Evolutionary conservation across 345 rosid genomes (phyloP).

Genomic region (Orychophragmus violaceus): DNA sequence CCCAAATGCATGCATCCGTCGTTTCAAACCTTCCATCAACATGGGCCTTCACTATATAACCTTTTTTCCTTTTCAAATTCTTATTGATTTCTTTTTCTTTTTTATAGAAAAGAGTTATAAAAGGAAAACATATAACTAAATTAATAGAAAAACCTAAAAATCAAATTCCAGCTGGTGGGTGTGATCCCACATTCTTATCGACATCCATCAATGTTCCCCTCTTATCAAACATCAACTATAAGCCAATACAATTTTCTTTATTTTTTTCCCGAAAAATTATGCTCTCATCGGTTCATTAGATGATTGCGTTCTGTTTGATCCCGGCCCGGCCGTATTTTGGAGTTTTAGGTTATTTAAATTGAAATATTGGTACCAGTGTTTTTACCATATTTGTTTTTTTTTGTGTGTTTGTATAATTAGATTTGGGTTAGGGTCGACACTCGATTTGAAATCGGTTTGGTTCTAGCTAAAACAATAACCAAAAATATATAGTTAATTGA

Average conservation of each 20-base stretch:
- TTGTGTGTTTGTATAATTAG: too few relatives aligned
- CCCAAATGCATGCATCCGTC: conserved; percentile 28
- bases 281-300: neutral
- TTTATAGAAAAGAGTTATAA: neutral
- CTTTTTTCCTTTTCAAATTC: neutral
- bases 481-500: neutral
- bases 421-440: neutral
- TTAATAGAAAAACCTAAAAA: conserved; percentile 1
- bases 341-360: too few relatives aligned
- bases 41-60: conserved; percentile 25
- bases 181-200: conserved; percentile 38
- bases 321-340: too few relatives aligned
- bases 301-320: neutral
- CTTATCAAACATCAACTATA: conserved; percentile 28
- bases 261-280: neutral
- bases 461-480: neutral
- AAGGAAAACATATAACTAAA: neutral
- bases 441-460: neutral
- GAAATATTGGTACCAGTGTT: too few relatives aligned
- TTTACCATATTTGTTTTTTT: too few relatives aligned
- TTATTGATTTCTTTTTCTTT: neutral
- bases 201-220: conserved; percentile 36
- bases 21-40: conserved; percentile 31
- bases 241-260: neutral
- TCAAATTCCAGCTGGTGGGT: conserved; percentile 37